A percentile compares a stretch with the other conserved stretches of the same genome.
These are phyloP conservation scores for Eremochloa ophiuroides DNA, from an alignment of 176 grass and related monocot genomes.

Conservation along the genomic window DNA sequence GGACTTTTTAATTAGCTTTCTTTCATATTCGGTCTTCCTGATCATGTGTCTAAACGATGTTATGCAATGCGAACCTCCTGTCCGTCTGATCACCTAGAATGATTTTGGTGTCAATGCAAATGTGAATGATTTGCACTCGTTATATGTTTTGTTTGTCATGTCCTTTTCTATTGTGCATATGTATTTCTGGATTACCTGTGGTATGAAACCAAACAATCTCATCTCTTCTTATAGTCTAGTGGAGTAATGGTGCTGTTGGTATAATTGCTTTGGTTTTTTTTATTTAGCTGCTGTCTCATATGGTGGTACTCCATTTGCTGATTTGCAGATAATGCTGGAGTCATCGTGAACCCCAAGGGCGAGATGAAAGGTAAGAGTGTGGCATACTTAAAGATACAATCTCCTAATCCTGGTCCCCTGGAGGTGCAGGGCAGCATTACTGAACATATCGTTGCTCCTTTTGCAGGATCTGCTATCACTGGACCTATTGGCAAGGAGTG, in stretches of 20 bases:
- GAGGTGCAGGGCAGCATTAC: not conserved
- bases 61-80: not conserved
- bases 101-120: no score
- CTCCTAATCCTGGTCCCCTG: not conserved
- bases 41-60: not conserved
- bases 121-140: no score
- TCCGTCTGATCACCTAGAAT: no score
- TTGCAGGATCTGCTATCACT: constrained; percentile 56
- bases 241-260: no score
- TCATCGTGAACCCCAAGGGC: constrained; percentile 59
- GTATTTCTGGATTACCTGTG: no score
- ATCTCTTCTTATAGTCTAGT: no score
- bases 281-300: not conserved
- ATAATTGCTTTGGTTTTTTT: no score
- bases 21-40: not conserved
- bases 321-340: constrained; percentile 65
- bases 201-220: no score
- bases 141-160: no score
- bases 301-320: not conserved
- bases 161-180: no score
- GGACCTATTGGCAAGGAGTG: constrained; percentile 59
- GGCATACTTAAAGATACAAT: no score
- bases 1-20: not conserved
- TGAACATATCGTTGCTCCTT: not conserved
- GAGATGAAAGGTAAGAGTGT: constrained; percentile 51